phyloP scores from a whole-genome alignment of 768 basidiomycete genomes.

The Pluteus cervinus region DNA sequence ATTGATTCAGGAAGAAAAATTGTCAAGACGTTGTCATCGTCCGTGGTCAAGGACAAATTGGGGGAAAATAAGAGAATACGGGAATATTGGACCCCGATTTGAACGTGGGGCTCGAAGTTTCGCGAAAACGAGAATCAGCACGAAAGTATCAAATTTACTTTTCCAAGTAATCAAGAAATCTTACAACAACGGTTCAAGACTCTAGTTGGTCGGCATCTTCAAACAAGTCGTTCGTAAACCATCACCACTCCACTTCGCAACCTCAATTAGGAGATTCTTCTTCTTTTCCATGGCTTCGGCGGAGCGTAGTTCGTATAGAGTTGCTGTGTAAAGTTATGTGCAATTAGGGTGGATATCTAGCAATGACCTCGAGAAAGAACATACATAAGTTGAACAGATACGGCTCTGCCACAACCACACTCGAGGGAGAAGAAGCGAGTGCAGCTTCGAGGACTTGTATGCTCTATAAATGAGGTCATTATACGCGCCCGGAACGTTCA shows the following conservation, averaged over 20 bases:
- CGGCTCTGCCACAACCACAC: constrained; percentile 72
- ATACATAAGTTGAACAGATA: constrained; percentile 81
- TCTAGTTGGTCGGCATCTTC: constrained; percentile 65
- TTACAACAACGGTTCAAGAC: too few relatives aligned
- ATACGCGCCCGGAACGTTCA: not conserved
- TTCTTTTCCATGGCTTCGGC: constrained; percentile 71
- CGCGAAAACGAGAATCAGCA: too few relatives aligned
- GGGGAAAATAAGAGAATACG: too few relatives aligned
- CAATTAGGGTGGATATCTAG: not conserved
- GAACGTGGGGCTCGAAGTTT: too few relatives aligned
- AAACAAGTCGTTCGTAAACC: constrained; percentile 71
- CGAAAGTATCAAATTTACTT: too few relatives aligned
- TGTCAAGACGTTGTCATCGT: too few relatives aligned
- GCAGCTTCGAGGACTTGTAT: constrained; percentile 65
- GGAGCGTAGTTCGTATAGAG: constrained; percentile 78
- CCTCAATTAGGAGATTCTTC: constrained; percentile 64
- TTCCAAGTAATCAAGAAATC: too few relatives aligned
- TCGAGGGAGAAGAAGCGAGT: constrained; percentile 58
- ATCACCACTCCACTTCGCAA: constrained; percentile 84
- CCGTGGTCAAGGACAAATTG: too few relatives aligned
- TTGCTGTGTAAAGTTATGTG: constrained; percentile 43
- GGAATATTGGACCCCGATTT: too few relatives aligned
- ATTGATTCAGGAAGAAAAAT: too few relatives aligned
- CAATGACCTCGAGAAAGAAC: constrained; percentile 15
- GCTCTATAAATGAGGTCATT: constrained; percentile 33